Base-by-base conservation (phyloP, 1,139 yeast genomes). In the Yamadazyma triangularis region DNA sequence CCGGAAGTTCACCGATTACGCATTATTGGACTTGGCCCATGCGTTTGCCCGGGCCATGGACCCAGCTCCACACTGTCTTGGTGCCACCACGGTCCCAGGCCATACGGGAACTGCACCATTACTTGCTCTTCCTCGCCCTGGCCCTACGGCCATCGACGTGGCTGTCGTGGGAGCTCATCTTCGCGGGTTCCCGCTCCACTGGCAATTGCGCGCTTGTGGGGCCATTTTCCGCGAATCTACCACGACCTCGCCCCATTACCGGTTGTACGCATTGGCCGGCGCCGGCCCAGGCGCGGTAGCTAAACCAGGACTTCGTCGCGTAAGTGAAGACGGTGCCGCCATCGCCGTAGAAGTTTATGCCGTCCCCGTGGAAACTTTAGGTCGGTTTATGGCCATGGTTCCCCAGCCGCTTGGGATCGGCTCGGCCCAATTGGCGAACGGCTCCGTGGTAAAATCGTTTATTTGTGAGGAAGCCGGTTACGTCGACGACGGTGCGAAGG, bases 141-240 rank as follows among this genome's bases (percentile, higher is more conserved):
- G 49, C 33, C 44, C 49, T 10, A 42, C 45, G 3, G 56, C 56
- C 27, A 51, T 68, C 25, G 73, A 79, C 39, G 64, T 89, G 39
- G 96, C 96, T 1, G 98, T 89, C 22, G 97, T 91, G 28, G 98
- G 98, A 35, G 96, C 96, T 30, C 98, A 91, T 53, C 69, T 91
- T 41, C 69, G 77, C 38, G 96, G 95, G 1, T 76, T 86, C 68
- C 89, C 89, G 33, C 70, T 91, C 44, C 89, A 91, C 57, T 88
- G 96, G 96, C 98, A 91, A 63, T 70, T 91, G 40, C 82, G 84
- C 47, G 76, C 83, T 53, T 94, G 84, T 29, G 74, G 80, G 47
- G 97, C 97, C n/a, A 62, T 77, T 3, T 77, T 85, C 37, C 47
- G 80, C 6, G 67, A 72, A 44, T 65, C 76, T 21, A 79, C 95